Percentiles rank a stretch among this genome's conserved stretches.
These are phyloP conservation scores for Globisporangium nunn DNA, from an alignment of 352 stramenopile species.

Conservation along the genomic window DNA sequence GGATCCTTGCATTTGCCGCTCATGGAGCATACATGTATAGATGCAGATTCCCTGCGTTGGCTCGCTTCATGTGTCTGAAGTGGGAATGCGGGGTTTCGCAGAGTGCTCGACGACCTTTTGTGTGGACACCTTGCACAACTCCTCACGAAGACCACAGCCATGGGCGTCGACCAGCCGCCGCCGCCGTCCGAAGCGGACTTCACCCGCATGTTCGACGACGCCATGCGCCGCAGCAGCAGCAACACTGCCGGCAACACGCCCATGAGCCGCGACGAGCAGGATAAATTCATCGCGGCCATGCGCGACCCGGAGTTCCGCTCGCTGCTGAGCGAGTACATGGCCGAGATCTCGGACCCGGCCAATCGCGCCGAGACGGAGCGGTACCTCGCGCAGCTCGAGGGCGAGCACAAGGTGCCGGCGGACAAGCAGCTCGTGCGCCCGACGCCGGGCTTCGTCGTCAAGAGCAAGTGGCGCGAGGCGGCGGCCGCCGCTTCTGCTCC, in stretches of 20 bases:
- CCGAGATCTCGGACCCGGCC: slow-evolving; percentile 89
- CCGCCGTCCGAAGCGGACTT: slow-evolving; percentile 33
- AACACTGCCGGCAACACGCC: background rate
- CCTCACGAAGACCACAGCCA: background rate
- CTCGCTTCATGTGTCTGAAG: no score
- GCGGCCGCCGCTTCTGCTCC: background rate
- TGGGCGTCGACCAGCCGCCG: background rate
- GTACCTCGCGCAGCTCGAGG: slow-evolving; percentile 87
- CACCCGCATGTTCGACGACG: slow-evolving; percentile 36
- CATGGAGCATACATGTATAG: no score
- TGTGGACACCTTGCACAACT: background rate
- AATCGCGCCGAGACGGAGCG: slow-evolving; percentile 87
- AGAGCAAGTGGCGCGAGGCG: slow-evolving; percentile 52
- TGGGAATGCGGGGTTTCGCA: no score
- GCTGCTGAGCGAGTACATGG: slow-evolving; percentile 92
- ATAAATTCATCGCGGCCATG: slow-evolving; percentile 88
- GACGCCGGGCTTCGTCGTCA: slow-evolving; percentile 87
- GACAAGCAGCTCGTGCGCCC: slow-evolving; percentile 87
- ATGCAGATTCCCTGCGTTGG: no score
- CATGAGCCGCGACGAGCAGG: slow-evolving; percentile 58
- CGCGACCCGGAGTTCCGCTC: slow-evolving; percentile 87
- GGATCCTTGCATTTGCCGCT: no score
- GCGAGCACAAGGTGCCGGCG: slow-evolving; percentile 79
- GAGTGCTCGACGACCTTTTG: no score
- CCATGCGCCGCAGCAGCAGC: slow-evolving; percentile 22